These are phyloP conservation scores for Apostasia ramifera DNA, from an alignment of 106 monocot species.

Conservation along the genomic window DNA sequence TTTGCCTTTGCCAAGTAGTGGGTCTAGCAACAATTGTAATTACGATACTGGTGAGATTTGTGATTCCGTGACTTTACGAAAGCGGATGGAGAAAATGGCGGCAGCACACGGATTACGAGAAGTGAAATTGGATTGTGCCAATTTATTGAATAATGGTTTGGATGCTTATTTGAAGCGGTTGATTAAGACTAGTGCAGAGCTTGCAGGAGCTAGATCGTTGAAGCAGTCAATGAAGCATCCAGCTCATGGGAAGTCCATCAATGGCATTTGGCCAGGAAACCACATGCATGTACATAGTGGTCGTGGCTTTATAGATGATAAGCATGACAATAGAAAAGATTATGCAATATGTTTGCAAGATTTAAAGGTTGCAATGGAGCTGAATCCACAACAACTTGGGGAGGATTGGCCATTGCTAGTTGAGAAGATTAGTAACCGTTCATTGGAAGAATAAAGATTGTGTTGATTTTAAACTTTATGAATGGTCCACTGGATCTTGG, in stretches of 20 bases:
- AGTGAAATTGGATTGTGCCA: constrained; percentile 53
- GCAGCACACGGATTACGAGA: constrained; percentile 37
- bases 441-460: constrained; percentile 42
- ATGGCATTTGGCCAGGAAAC: constrained; percentile 37
- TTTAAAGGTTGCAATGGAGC: constrained; percentile 64
- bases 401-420: constrained; percentile 56
- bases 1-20: constrained; percentile 5
- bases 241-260: constrained; percentile 25
- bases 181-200: constrained; percentile 37
- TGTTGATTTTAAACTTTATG: no score
- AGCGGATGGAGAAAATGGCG: constrained; percentile 54
- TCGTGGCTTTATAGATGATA: constrained; percentile 16
- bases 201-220: constrained; percentile 31
- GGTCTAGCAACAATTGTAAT: constrained; percentile 12
- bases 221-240: constrained; percentile 19
- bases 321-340: constrained; percentile 11
- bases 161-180: constrained; percentile 56
- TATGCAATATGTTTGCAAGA: constrained; percentile 36
- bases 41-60: constrained; percentile 42
- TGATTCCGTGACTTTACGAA: constrained; percentile 43
- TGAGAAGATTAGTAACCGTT: constrained; percentile 50
- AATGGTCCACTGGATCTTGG: no score
- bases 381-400: constrained; percentile 60
- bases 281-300: constrained; percentile 28
- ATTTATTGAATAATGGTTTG: constrained; percentile 64